These are phyloP conservation scores for Yarrowia galli DNA, from an alignment of 1,139 yeast genomes.

Conservation along the genomic window DNA sequence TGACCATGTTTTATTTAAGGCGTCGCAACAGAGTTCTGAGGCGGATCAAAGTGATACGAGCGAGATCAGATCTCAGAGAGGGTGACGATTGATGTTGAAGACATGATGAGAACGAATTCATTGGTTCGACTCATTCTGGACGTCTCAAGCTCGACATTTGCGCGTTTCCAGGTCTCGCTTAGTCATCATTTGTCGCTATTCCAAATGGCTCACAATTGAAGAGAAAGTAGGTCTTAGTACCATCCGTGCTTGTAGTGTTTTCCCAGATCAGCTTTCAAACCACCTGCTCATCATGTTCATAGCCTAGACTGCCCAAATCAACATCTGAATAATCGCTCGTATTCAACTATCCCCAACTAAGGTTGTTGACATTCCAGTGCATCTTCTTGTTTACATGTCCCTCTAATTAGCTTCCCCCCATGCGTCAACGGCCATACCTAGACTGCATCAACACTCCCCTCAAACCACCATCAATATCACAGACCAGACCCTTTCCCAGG, in stretches of 20 bases:
- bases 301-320: no score
- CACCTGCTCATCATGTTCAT: no score
- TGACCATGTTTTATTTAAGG: conserved; percentile 8
- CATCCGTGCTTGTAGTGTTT: no score
- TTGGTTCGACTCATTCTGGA: no score
- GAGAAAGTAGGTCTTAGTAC: no score
- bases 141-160: no score
- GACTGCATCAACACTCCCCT: background rate
- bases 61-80: no score
- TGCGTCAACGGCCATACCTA: background rate
- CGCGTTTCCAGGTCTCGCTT: no score
- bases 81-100: background rate
- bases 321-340: background rate
- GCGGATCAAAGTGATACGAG: background rate
- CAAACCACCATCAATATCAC: background rate
- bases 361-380: background rate
- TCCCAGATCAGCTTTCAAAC: no score
- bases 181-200: no score
- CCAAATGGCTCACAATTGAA: no score
- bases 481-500: background rate
- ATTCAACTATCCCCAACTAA: background rate
- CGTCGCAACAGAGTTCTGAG: conserved; percentile 23
- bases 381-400: background rate
- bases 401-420: background rate
- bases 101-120: no score